Evolutionary conservation across 2,329 filamentous ascomycete genomes (phyloP).

Genomic region (Pseudogymnoascus verrucosus): DNA sequence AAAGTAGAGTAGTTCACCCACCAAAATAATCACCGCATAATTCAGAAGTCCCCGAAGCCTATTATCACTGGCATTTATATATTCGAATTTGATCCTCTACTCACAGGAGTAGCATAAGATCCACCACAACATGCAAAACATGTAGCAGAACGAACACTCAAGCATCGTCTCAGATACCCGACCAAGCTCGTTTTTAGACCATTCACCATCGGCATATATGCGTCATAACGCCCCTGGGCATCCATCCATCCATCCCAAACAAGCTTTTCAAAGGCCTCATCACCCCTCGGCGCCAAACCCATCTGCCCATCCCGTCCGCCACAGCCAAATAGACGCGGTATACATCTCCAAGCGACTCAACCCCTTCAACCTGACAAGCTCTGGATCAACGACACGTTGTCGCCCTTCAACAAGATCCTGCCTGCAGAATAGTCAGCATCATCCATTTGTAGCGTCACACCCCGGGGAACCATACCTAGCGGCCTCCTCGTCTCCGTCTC

Average conservation of each 20-base stretch:
- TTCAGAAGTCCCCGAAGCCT: neutral
- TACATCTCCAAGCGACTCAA: neutral
- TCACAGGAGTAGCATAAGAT: neutral
- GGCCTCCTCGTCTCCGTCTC: slow-evolving; percentile 65
- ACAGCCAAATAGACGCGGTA: neutral
- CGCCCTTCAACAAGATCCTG: slow-evolving; percentile 59
- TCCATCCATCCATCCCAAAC: neutral
- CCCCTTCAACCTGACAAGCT: slow-evolving; percentile 29
- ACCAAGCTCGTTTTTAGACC: neutral
- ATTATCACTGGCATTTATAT: neutral
- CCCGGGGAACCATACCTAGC: slow-evolving; percentile 55
- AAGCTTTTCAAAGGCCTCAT: neutral
- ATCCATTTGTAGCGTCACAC: neutral
- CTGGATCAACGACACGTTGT: slow-evolving; percentile 57
- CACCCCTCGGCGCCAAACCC: neutral
- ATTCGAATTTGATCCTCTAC: neutral
- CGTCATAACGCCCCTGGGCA: neutral
- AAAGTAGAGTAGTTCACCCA: neutral
- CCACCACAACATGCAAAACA: neutral
- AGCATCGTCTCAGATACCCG: neutral
- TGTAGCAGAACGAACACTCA: neutral
- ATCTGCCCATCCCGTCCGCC: neutral
- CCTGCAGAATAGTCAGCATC: slow-evolving; percentile 31
- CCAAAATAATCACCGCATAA: neutral
- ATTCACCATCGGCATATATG: neutral